Evolutionary conservation across 108 stramenopile species (phyloP).

Genomic region (Pseudonitzschia multiseries): DNA sequence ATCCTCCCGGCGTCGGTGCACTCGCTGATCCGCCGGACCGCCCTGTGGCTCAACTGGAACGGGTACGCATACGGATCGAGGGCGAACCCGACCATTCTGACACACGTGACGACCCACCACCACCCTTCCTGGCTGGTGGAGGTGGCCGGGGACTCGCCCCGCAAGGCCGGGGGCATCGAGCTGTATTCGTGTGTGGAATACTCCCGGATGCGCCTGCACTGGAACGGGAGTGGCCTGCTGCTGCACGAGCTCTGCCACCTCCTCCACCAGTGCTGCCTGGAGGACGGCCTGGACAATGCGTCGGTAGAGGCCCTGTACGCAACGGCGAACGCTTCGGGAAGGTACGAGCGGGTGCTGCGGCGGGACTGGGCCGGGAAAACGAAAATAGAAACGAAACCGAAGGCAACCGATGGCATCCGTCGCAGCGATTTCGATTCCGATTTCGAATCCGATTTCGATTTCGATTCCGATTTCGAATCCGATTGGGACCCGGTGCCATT

Average conservation of each 20-base stretch:
- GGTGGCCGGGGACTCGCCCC: slow-evolving; percentile 62
- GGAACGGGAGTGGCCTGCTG: slow-evolving; percentile 81
- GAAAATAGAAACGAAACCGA: too few species aligned
- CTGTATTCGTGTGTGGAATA: slow-evolving; percentile 75
- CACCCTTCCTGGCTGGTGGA: slow-evolving; percentile 64
- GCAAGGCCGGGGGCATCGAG: slow-evolving; percentile 71
- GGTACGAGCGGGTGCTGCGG: slow-evolving; percentile 55
- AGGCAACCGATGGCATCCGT: too few species aligned
- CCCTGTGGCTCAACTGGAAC: slow-evolving; percentile 69
- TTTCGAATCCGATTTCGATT: too few species aligned
- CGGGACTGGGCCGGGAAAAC: slow-evolving; percentile 82
- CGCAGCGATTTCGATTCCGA: neutral
- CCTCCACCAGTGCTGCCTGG: slow-evolving; percentile 71
- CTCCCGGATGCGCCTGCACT: slow-evolving; percentile 71
- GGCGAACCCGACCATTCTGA: slow-evolving; percentile 48
- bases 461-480: too few species aligned
- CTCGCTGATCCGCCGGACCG: slow-evolving; percentile 57
- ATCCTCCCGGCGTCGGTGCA: slow-evolving; percentile 63
- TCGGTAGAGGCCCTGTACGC: slow-evolving; percentile 41
- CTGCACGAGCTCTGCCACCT: slow-evolving; percentile 85
- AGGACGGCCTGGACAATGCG: slow-evolving; percentile 60
- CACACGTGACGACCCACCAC: slow-evolving; percentile 79
- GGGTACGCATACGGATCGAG: slow-evolving; percentile 57
- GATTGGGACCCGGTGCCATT: neutral
- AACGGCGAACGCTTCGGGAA: slow-evolving; percentile 45